Evolutionary conservation across 2,329 filamentous ascomycete genomes (phyloP).

Genomic region (Colletotrichum noveboracense): DNA sequence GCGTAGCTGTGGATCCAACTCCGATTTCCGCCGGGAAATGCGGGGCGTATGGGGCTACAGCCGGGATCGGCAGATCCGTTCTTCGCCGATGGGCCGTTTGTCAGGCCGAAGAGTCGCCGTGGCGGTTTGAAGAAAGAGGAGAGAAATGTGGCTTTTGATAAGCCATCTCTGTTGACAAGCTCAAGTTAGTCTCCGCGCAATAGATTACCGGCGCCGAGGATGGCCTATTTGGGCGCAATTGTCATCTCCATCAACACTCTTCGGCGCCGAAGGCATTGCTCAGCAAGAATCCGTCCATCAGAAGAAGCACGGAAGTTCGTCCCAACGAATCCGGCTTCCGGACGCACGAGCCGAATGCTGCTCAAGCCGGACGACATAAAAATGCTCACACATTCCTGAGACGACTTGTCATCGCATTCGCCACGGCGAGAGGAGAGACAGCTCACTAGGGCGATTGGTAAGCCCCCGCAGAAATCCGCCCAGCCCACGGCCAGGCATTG

Average conservation of each 20-base stretch:
- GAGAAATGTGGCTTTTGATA: not conserved
- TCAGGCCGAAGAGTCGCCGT: not conserved
- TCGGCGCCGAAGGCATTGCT: not conserved
- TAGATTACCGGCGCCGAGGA: not conserved
- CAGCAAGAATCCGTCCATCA: not conserved
- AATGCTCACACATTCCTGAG: constrained; percentile 17
- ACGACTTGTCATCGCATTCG: not conserved
- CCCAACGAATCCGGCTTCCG: not conserved
- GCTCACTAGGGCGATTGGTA: constrained; percentile 1
- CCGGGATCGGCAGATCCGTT: not conserved
- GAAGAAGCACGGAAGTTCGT: not conserved
- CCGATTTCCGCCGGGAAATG: not conserved
- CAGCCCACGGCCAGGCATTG: not conserved
- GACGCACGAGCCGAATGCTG: constrained; percentile 2
- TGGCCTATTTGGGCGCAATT: not conserved
- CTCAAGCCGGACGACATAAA: not conserved
- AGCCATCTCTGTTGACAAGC: not conserved
- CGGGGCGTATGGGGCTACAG: not conserved
- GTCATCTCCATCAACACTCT: not conserved
- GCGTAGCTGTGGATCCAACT: not conserved
- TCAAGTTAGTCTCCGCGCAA: not conserved
- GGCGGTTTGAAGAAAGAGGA: not conserved
- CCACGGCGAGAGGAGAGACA: not conserved
- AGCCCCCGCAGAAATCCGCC: not conserved
- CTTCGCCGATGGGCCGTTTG: not conserved